Conservation (phyloP, 345 rosid genomes). For the Eucalyptus fibrosa region DNA sequence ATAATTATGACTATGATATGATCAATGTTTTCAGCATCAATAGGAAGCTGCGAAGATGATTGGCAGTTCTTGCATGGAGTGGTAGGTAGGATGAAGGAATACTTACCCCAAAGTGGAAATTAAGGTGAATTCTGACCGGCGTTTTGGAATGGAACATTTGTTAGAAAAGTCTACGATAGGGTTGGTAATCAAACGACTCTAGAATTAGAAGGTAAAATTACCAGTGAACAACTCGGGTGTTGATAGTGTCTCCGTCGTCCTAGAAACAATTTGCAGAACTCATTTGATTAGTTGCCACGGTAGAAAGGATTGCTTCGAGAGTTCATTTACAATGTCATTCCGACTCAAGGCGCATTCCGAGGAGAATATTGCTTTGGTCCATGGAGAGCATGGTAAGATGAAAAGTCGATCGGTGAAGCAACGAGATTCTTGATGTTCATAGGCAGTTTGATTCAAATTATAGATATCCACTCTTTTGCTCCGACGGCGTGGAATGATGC, state of each 20-base stretch:
- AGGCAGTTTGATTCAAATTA: not conserved
- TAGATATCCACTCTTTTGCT: not conserved
- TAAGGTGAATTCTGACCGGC: not conserved
- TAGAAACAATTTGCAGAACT: not conserved
- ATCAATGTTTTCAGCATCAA: not conserved
- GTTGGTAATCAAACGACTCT: not conserved
- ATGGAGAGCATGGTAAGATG: not conserved
- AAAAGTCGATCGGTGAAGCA: not conserved
- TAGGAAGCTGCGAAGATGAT: not conserved
- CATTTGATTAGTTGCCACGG: not conserved
- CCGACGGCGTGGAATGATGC: not conserved
- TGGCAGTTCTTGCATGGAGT: not conserved
- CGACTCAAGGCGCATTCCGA: not conserved
- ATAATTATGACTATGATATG: not conserved
- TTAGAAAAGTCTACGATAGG: not conserved
- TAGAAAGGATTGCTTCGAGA: not conserved
- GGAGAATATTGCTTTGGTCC: not conserved
- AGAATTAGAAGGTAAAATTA: not conserved
- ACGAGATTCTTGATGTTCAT: not conserved
- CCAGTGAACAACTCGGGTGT: accelerated
- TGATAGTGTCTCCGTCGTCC: not conserved
- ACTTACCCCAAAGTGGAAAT: not conserved
- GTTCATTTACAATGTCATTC: not conserved
- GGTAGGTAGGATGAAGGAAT: not conserved
- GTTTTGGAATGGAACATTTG: not conserved